Conservation (phyloP, 805 yeast species). For the Candida boleticola region DNA sequence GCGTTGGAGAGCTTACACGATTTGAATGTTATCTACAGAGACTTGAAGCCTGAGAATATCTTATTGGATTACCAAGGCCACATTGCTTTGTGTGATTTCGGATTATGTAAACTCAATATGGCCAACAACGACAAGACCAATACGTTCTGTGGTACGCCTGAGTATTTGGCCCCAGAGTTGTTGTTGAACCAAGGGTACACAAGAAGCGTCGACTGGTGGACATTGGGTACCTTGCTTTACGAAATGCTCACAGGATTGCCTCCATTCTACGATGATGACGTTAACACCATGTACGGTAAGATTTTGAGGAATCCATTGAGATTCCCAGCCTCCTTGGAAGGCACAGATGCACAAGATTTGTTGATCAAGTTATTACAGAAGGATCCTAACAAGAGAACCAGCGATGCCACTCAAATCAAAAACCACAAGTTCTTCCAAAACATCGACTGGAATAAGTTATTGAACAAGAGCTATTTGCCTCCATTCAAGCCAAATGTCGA, state of each 20-base stretch:
- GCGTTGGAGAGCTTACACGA: constrained; percentile 92
- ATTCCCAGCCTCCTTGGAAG: constrained; percentile 82
- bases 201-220: constrained; percentile 98
- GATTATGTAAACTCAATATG: constrained; percentile 95
- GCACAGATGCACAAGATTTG: constrained; percentile 79
- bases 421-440: constrained; percentile 82
- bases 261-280: constrained; percentile 94
- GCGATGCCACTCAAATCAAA: constrained; percentile 83
- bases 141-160: constrained; percentile 98
- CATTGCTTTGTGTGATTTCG: constrained; percentile 96
- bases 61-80: constrained; percentile 95
- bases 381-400: constrained; percentile 77
- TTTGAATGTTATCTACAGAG: constrained; percentile 90
- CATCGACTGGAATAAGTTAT: constrained; percentile 83
- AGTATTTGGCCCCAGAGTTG: constrained; percentile 93
- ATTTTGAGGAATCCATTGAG: constrained; percentile 84
- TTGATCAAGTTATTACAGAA: constrained; percentile 73
- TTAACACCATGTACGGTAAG: constrained; percentile 89
- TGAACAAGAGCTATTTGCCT: constrained; percentile 86
- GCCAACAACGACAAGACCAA: constrained; percentile 79
- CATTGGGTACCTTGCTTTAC: constrained; percentile 86
- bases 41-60: constrained; percentile 94
- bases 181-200: constrained; percentile 91
- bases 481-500: constrained; percentile 93
- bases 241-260: constrained; percentile 98